Conservation (phyloP, 768 basidiomycete species). For the Rhodocollybia butyracea region DNA sequence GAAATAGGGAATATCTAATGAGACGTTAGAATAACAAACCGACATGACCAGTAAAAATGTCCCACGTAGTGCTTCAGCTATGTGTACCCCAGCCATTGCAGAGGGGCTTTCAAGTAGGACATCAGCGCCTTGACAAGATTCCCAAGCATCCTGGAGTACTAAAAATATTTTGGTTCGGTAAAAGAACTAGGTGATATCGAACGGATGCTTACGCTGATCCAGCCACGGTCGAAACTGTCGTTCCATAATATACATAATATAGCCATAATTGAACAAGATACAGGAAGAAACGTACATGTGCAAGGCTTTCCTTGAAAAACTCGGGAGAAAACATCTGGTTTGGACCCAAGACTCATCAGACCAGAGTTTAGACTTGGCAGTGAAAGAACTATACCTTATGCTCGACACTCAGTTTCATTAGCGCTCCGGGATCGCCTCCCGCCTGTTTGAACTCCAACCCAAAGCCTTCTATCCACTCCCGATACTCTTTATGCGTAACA, state of each 20-base stretch:
- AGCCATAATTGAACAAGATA: background rate
- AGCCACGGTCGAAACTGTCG: slow-evolving; percentile 70
- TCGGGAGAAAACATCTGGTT: slow-evolving; percentile 67
- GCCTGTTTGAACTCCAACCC: slow-evolving; percentile 58
- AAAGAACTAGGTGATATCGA: background rate
- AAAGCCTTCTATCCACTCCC: slow-evolving; percentile 54
- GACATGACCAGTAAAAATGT: background rate
- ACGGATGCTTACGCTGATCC: slow-evolving; percentile 44
- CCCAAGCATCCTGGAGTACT: slow-evolving; percentile 64
- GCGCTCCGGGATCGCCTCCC: slow-evolving; percentile 64
- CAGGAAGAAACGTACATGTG: slow-evolving; percentile 34
- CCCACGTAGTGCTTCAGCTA: slow-evolving; percentile 59
- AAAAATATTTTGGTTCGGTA: slow-evolving; percentile 1
- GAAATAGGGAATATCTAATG: slow-evolving; percentile 59
- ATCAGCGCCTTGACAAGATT: slow-evolving; percentile 61
- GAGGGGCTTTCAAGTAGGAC: slow-evolving; percentile 66
- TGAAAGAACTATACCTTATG: slow-evolving; percentile 29
- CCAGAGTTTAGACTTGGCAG: background rate
- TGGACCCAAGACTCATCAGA: slow-evolving; percentile 1
- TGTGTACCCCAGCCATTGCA: slow-evolving; percentile 70
- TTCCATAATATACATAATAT: too few relatives aligned
- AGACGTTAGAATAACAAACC: background rate
- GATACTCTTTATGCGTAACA: slow-evolving; percentile 55
- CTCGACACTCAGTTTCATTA: slow-evolving; percentile 62
- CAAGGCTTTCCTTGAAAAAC: slow-evolving; percentile 63